Evolutionary conservation across 805 yeast genomes (phyloP).

Genomic region (Cyberlindnera samutprakarnensis): DNA sequence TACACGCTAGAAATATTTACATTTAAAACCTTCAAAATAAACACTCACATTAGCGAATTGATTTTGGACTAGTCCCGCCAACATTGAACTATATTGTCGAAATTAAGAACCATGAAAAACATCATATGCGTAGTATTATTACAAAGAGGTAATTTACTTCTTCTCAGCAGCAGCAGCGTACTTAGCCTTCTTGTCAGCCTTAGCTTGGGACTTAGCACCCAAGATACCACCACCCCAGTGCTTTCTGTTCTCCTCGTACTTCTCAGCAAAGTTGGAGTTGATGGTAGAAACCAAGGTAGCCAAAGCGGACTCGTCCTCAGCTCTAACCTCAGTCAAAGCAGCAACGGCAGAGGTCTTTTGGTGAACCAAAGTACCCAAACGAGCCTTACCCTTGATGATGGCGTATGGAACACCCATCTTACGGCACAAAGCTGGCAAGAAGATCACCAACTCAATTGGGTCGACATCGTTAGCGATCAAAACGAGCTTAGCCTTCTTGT

Average conservation of each 20-base stretch:
- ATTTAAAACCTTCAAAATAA: too few relatives aligned
- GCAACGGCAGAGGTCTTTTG: constrained; percentile 96
- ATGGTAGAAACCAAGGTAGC: constrained; percentile 90
- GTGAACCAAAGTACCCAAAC: constrained; percentile 97
- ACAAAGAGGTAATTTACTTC: constrained; percentile 6
- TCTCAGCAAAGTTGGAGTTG: constrained; percentile 87
- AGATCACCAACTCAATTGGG: constrained; percentile 96
- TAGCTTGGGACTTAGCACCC: constrained; percentile 90
- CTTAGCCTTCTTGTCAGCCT: constrained; percentile 36
- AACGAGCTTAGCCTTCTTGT: constrained; percentile 97
- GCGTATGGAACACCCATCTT: constrained; percentile 99
- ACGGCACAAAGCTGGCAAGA: constrained; percentile 98
- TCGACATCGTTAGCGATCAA: constrained; percentile 98
- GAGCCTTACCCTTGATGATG: constrained; percentile 95
- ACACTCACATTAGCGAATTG: too few relatives aligned
- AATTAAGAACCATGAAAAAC: constrained; percentile 1
- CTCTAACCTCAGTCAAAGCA: constrained; percentile 90
- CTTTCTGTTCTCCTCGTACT: constrained; percentile 93
- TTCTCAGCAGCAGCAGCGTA: constrained; percentile 13
- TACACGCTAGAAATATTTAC: too few relatives aligned
- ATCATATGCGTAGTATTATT: too few relatives aligned
- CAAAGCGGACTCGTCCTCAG: constrained; percentile 93
- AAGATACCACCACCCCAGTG: constrained; percentile 99
- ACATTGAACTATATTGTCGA: too few relatives aligned
- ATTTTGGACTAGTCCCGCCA: too few relatives aligned